Base-by-base conservation (phyloP, 2,329 filamentous ascomycete species). In the Colletotrichum phormii region DNA sequence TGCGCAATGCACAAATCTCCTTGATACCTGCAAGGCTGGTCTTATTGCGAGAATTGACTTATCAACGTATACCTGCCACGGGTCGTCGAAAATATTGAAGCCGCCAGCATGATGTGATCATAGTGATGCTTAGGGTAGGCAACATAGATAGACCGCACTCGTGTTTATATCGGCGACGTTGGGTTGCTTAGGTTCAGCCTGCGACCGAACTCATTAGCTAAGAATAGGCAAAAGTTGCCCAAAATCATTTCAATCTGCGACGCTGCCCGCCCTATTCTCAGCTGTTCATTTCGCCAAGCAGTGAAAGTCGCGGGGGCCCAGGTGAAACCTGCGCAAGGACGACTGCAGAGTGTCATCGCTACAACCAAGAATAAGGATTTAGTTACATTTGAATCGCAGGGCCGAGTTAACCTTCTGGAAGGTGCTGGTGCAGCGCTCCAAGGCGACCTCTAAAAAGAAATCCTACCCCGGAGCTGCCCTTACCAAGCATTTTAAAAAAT, bases 191-290 rank as follows among this genome's bases (percentile, higher is more conserved):
- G 7, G 7, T 4, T n/a, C 42, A 49, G 42, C 18, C 42, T 49
- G 8, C 42, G 18, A 22, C 18, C 18, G 8, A 22, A 49, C 8
- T 15, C 8, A 11, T 55, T 8, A 18, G 13, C 51, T 49, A 58
- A 59, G 22, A 60, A 64, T 49, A 54, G 49, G n/a, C 7, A 9
- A 18, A 26, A 33, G 4, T 90, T 86, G 0, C 92, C 13, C 18
- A 26, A 24, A 59, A 11, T 8, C 0, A 49, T 29, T 49, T 61
- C 22, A 64, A 70, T 31, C 15, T 58, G 66, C n/a, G 55, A 72
- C 70, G n/a, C 26, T 53, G 31, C 46, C 51, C 42, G 22, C 31
- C 55, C 26, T 70, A 18, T 29, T 33, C 59, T 18, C 37, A 64
- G 7, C 8, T 46, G 22, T 42, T 37, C 66, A 61, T 72, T 55